phyloP scores from a whole-genome alignment of 2,329 filamentous ascomycete genomes.

The Tothia fuscella region DNA sequence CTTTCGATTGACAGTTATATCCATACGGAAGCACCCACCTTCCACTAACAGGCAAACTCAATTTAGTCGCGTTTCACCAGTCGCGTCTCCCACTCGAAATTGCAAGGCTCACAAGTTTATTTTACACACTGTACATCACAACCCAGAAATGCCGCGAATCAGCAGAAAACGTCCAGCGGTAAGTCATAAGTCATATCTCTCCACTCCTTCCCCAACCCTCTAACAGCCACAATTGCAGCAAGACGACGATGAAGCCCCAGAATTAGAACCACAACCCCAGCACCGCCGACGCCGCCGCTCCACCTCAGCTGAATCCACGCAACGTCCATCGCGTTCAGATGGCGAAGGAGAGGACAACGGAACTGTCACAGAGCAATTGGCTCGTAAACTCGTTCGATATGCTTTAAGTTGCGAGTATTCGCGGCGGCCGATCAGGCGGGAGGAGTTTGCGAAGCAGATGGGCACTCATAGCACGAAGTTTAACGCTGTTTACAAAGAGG shows the following conservation, averaged over 20 bases:
- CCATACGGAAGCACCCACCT: too few species aligned
- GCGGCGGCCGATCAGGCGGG: conserved; percentile 39
- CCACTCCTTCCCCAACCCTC: background rate
- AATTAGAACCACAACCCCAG: background rate
- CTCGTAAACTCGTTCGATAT: conserved; percentile 50
- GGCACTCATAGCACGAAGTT: conserved; percentile 37
- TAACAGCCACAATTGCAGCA: background rate
- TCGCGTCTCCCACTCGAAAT: background rate
- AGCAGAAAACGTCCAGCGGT: background rate
- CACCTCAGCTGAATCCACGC: too few species aligned
- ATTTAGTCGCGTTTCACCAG: too few species aligned
- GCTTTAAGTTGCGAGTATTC: conserved; percentile 50
- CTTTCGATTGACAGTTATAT: too few species aligned
- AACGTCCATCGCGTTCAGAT: background rate
- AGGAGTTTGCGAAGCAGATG: conserved; percentile 45
- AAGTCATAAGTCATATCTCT: background rate
- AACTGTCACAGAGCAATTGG: conserved; percentile 26
- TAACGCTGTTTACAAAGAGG: conserved; percentile 61
- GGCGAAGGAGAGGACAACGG: background rate
- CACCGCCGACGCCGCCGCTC: background rate
- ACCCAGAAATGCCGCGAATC: background rate
- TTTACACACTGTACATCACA: background rate
- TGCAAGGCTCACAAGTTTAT: too few species aligned
- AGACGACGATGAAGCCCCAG: background rate
- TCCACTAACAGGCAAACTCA: too few species aligned